phyloP scores from a whole-genome alignment of 345 rosid genomes.

The Murraya paniculata region DNA sequence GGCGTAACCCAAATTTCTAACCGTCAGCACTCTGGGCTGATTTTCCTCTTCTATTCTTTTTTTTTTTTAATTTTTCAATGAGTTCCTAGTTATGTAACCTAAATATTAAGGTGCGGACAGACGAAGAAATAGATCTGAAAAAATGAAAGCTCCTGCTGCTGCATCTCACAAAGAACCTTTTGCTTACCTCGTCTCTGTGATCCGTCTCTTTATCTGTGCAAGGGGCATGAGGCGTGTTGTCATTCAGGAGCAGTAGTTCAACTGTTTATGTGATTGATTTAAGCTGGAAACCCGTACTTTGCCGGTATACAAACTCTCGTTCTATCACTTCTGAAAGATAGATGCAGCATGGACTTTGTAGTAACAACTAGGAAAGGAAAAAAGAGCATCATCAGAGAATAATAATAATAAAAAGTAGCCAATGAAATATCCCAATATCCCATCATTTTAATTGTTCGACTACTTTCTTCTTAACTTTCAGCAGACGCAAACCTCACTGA shows the following conservation, averaged over 20 bases:
- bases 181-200: background rate
- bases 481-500: background rate
- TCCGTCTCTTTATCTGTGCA: background rate
- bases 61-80: too few species aligned
- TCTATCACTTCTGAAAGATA: constrained; percentile 16
- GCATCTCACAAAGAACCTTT: background rate
- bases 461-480: background rate
- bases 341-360: constrained; percentile 14
- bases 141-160: too few species aligned
- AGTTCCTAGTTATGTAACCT: background rate
- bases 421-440: constrained; percentile 29
- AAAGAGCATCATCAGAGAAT: background rate
- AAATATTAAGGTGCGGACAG: background rate
- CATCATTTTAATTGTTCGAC: constrained; percentile 1
- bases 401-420: background rate
- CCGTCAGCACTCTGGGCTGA: too few species aligned
- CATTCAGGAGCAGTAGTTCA: constrained; percentile 8
- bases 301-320: background rate
- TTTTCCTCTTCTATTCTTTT: too few species aligned
- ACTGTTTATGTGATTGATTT: constrained; percentile 24
- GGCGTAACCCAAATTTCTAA: too few species aligned
- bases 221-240: background rate
- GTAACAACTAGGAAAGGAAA: background rate
- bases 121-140: background rate
- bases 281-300: constrained; percentile 9